Conservation (phyloP, 352 stramenopile species). For the Pythium oligandrum region DNA sequence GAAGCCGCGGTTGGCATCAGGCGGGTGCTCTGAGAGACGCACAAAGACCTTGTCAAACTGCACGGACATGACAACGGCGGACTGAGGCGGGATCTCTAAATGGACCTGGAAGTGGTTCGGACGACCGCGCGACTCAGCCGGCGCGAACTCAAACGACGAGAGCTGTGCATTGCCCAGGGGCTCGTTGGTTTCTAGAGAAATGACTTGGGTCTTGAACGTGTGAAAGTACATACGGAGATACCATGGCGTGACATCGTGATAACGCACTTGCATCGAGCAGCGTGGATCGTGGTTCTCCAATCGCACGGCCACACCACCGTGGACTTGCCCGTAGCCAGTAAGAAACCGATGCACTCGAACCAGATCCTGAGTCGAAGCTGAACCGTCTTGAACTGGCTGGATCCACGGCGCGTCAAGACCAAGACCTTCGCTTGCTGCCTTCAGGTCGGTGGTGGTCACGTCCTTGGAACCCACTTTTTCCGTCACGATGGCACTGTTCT, state of each 20-base stretch:
- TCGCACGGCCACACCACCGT: slow-evolving; percentile 64
- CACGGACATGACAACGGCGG: slow-evolving; percentile 57
- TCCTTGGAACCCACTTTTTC: slow-evolving; percentile 5
- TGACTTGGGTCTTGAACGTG: slow-evolving; percentile 35
- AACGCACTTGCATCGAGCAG: slow-evolving; percentile 51
- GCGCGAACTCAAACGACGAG: slow-evolving; percentile 41
- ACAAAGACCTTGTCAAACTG: slow-evolving; percentile 83
- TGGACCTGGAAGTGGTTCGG: slow-evolving; percentile 62
- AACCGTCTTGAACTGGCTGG: neutral
- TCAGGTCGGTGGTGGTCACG: neutral
- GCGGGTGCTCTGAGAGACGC: slow-evolving; percentile 74
- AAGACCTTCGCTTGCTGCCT: neutral
- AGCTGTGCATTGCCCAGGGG: slow-evolving; percentile 9
- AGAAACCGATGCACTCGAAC: slow-evolving; percentile 71
- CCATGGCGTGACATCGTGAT: slow-evolving; percentile 79
- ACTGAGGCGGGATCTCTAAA: slow-evolving; percentile 42
- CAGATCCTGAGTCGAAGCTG: slow-evolving; percentile 10
- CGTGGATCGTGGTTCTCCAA: slow-evolving; percentile 50
- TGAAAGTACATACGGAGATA: slow-evolving; percentile 78
- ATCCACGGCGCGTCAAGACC: slow-evolving; percentile 1
- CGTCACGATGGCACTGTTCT: slow-evolving; percentile 31
- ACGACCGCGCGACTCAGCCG: slow-evolving; percentile 43
- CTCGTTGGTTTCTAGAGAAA: slow-evolving; percentile 4
- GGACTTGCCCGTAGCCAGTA: slow-evolving; percentile 70
- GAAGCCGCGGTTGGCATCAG: slow-evolving; percentile 84